Conservation (phyloP, 257 asterid species). For the Hygrophila difformis region DNA sequence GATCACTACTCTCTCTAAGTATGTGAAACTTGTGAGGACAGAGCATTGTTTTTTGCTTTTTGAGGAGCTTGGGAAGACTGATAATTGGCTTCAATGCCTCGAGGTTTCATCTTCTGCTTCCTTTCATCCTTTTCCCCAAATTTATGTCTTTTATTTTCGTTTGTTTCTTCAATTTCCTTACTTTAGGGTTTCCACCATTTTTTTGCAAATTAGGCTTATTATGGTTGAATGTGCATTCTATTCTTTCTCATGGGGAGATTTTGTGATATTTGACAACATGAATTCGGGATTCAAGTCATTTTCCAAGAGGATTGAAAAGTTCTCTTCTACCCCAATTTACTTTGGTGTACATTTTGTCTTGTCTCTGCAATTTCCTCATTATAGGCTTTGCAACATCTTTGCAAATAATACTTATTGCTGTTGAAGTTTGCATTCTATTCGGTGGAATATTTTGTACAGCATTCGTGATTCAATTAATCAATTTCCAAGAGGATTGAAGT, state of each 20-base stretch:
- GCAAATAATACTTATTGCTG: too few species aligned
- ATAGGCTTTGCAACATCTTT: too few species aligned
- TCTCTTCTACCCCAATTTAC: too few species aligned
- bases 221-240: too few species aligned
- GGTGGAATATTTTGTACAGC: too few species aligned
- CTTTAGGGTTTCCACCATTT: background rate
- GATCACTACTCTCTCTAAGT: conserved; percentile 48
- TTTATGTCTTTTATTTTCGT: background rate
- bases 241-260: background rate
- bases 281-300: background rate
- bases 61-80: conserved; percentile 81
- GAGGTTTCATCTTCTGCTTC: conserved; percentile 61
- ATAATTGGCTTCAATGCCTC: conserved; percentile 85
- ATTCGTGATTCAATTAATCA: too few species aligned
- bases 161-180: background rate
- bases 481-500: too few species aligned
- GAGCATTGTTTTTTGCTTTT: conserved; percentile 88
- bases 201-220: background rate
- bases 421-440: too few species aligned
- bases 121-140: background rate
- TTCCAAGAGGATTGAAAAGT: background rate
- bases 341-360: too few species aligned
- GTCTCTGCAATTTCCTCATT: too few species aligned
- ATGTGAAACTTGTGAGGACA: conserved; percentile 60
- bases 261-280: background rate